Evolutionary conservation across 2,329 filamentous ascomycete species (phyloP).

Genomic region (Didymellaceae sp.): DNA sequence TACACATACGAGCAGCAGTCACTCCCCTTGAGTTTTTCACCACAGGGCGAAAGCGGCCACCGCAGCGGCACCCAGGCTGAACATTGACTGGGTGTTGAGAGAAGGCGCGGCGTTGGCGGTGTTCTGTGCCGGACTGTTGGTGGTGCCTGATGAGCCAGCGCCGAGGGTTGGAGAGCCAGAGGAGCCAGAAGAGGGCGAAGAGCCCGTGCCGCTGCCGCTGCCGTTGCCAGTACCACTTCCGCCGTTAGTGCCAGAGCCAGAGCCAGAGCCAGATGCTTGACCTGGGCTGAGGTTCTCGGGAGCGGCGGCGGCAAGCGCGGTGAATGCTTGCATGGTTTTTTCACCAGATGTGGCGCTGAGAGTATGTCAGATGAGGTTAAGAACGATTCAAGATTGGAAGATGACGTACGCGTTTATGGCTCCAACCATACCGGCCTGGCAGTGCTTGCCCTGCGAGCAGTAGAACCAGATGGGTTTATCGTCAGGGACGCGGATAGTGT

Average conservation of each 20-base stretch:
- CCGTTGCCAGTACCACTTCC: background rate
- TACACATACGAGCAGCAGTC: no score
- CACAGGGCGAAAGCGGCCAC: conserved; percentile 35
- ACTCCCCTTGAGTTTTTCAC: conserved; percentile 19
- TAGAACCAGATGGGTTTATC: conserved; percentile 79
- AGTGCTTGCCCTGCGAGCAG: conserved; percentile 77
- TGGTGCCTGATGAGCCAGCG: conserved; percentile 18
- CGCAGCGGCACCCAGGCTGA: conserved; percentile 36
- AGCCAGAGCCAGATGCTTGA: conserved; percentile 30
- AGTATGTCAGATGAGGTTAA: conserved; percentile 23
- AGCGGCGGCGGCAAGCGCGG: conserved; percentile 47
- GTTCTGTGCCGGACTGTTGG: conserved; percentile 30
- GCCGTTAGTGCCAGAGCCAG: conserved; percentile 22
- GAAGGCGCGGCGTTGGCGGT: conserved; percentile 36
- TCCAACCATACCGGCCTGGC: conserved; percentile 76
- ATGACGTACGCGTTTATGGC: conserved; percentile 74
- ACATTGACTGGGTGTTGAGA: conserved; percentile 30
- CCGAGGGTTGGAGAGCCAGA: conserved; percentile 17
- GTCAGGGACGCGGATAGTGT: conserved; percentile 72
- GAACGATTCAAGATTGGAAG: background rate
- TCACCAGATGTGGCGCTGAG: conserved; percentile 42
- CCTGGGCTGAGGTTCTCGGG: conserved; percentile 53
- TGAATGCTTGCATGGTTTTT: conserved; percentile 46
- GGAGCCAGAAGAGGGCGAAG: conserved; percentile 16
- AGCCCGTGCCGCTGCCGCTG: background rate